Evolutionary conservation across 2,329 filamentous ascomycete genomes (phyloP).

Genomic region (Hymenoscyphus occultus): DNA sequence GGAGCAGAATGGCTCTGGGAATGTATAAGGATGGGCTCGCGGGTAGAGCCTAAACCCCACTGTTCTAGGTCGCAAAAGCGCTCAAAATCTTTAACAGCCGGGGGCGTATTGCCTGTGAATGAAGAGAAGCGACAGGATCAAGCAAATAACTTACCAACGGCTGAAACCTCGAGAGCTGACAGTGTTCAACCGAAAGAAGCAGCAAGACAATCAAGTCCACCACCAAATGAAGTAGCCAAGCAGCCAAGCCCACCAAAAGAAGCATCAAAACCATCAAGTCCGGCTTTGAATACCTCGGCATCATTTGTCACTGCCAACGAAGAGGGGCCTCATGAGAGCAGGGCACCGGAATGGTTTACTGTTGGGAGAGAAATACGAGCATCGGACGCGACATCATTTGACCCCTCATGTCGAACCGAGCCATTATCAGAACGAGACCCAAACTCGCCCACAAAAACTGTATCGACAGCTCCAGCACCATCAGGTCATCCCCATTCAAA

Average conservation of each 20-base stretch:
- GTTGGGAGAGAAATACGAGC: conserved; percentile 9
- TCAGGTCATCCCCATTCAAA: conserved; percentile 19
- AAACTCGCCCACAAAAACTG: conserved; percentile 32
- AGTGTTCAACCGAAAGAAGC: conserved; percentile 17
- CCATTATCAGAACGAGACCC: conserved; percentile 35
- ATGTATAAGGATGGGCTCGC: conserved; percentile 61
- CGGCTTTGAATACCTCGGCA: conserved; percentile 22
- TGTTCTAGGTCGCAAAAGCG: conserved; percentile 32
- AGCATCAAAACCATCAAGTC: conserved; percentile 13
- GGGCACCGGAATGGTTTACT: conserved; percentile 16
- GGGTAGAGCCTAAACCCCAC: conserved; percentile 48
- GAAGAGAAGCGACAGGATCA: neutral
- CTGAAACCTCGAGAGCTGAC: neutral
- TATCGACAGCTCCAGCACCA: conserved; percentile 25
- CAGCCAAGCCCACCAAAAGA: conserved; percentile 9
- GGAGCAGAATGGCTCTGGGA: conserved; percentile 80
- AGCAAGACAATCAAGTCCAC: conserved; percentile 9
- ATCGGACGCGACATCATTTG: conserved; percentile 19
- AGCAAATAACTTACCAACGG: neutral
- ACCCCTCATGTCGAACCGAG: conserved; percentile 19
- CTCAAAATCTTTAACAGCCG: neutral
- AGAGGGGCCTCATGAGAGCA: conserved; percentile 5
- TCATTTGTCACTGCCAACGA: conserved; percentile 19
- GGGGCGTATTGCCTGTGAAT: neutral
- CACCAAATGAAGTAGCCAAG: conserved; percentile 13